Evolutionary conservation across 2,329 filamentous ascomycete genomes (phyloP).

Genomic region (Bipolaris victoriae): DNA sequence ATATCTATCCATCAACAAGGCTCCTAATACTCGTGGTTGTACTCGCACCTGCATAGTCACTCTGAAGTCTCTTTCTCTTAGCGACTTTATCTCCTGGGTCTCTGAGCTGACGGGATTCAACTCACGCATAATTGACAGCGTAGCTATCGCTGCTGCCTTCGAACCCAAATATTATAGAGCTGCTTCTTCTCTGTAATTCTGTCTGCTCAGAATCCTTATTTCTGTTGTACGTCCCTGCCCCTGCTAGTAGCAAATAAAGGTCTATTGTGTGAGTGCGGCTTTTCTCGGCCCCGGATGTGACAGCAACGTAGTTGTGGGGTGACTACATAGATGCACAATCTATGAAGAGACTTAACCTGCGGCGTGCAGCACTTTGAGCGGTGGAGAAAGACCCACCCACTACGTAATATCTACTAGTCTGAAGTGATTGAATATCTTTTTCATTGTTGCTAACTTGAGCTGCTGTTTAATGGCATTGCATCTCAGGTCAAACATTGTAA

Average conservation of each 20-base stretch:
- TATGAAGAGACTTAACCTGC: background rate
- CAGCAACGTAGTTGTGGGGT: background rate
- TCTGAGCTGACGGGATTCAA: background rate
- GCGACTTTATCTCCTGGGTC: background rate
- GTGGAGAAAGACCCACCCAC: background rate
- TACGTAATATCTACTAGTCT: background rate
- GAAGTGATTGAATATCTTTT: background rate
- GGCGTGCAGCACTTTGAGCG: background rate
- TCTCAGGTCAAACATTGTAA: background rate
- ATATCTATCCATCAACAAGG: background rate
- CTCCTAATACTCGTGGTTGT: conserved; percentile 10
- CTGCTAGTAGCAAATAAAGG: background rate
- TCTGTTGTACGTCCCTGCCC: background rate
- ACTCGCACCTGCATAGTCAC: conserved; percentile 8
- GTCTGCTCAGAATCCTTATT: background rate
- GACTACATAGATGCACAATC: background rate
- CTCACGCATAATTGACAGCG: background rate
- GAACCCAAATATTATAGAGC: conserved; percentile 2
- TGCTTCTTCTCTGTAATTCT: background rate
- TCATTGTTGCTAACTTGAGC: background rate
- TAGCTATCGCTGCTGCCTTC: conserved; percentile 16
- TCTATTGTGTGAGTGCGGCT: background rate
- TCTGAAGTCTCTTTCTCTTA: conserved; percentile 2
- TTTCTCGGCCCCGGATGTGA: background rate
- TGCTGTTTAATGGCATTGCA: background rate